phyloP scores from a whole-genome alignment of 2,329 filamentous ascomycete genomes.

The Calonectria ilicicola region DNA sequence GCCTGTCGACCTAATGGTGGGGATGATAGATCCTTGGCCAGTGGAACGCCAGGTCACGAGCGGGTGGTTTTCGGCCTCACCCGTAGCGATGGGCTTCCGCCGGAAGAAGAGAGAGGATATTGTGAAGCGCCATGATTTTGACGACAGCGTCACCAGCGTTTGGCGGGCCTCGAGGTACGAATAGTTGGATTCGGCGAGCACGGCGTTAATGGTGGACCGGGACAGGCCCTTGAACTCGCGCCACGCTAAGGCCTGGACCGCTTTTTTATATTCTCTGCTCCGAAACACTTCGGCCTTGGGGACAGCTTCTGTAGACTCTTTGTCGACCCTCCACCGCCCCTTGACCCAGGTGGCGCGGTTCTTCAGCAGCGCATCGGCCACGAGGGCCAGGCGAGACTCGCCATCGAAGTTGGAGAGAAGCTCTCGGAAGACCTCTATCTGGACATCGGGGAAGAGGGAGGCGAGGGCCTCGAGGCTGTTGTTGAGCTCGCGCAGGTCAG shows the following conservation, averaged over 20 bases:
- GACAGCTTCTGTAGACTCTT: constrained; percentile 55
- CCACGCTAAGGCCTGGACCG: constrained; percentile 75
- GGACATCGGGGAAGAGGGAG: constrained; percentile 82
- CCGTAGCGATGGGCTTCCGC: constrained; percentile 66
- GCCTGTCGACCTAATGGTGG: constrained; percentile 74
- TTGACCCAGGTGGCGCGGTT: constrained; percentile 77
- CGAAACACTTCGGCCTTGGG: constrained; percentile 75
- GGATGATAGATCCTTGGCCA: constrained; percentile 67
- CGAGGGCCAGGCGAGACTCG: constrained; percentile 81
- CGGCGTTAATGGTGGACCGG: constrained; percentile 79
- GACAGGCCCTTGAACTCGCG: constrained; percentile 82
- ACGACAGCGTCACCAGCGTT: constrained; percentile 75
- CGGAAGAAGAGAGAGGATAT: constrained; percentile 78
- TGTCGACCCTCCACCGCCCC: constrained; percentile 70
- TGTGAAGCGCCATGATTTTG: constrained; percentile 82
- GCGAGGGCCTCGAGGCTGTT: constrained; percentile 75
- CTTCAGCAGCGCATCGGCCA: constrained; percentile 82
- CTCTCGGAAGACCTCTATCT: constrained; percentile 85
- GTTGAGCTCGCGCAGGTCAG: constrained; percentile 78
- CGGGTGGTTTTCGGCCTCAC: constrained; percentile 70
- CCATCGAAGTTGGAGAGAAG: constrained; percentile 81
- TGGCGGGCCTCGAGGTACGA: constrained; percentile 79
- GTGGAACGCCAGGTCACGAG: constrained; percentile 71
- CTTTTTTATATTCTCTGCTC: constrained; percentile 74
- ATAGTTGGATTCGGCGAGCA: constrained; percentile 84